Evolutionary conservation across 345 rosid genomes (phyloP), one percentile per base, ranked within the genome.

Genomic region (Streptanthus diversifolius): DNA sequence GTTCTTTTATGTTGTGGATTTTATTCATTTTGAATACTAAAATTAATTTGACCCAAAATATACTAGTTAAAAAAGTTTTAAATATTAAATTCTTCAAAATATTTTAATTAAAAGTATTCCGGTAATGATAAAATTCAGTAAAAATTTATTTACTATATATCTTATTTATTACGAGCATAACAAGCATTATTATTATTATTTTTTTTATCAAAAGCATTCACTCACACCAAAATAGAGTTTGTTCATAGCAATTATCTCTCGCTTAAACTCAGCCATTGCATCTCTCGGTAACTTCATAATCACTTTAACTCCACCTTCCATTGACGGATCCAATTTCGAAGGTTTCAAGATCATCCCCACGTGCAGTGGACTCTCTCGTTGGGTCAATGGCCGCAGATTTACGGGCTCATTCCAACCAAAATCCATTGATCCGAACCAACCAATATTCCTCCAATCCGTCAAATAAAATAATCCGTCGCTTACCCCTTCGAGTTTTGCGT

Each of bases 321-420:
- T 41, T 55, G n/a, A 71, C 66, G 57, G 12, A 41, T 27, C 59
- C 12, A 84, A 83, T 25, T 6, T 1, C 0, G 35, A 53, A 25
- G 57, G 57, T 25, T 1, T 52, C 17, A 52, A 52, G 33, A 52
- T 13, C 35, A 52, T 52, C 18, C 57, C 35, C 25, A 25, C 2
- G 15, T 55, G 39, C 22, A 30, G 0, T 30, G 61, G 14, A 7
- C 61, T 33, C 39, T 15, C 2, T 1, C 13, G 24, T 5, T 47
- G 2, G 1, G 53, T 47, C 53, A 47, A 55, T 5, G 86, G 82
- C 2, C 76, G 29, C 27, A 80, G 39, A 68, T 83, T 83, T 18
- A 81, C 82, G 0, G 77, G 32, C 7, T 63, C 79, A 18, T 72
- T 69, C 84, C 80, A 84, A 13, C 87, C 87, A 30, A 84, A 84